These are phyloP conservation scores for Xylariales sp. DNA, from an alignment of 2,329 filamentous ascomycete species.

Conservation along the genomic window DNA sequence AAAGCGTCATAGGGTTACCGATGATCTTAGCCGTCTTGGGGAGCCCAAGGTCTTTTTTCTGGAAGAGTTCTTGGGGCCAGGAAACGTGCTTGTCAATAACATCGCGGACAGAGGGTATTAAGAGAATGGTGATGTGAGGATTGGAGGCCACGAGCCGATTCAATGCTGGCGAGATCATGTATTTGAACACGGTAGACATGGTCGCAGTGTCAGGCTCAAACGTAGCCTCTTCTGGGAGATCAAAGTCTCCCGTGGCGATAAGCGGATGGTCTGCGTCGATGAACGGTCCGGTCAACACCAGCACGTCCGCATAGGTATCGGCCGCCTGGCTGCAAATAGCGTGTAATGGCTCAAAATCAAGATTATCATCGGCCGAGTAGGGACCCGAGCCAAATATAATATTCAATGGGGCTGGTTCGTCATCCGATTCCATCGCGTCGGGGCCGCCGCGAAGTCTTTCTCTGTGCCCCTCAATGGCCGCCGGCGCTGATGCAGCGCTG, in stretches of 20 bases:
- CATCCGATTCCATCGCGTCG: conserved; percentile 71
- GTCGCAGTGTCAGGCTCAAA: conserved; percentile 81
- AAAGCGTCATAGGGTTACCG: conserved; percentile 90
- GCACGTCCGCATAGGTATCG: conserved; percentile 77
- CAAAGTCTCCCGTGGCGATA: conserved; percentile 82
- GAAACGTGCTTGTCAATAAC: conserved; percentile 76
- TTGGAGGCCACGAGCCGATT: conserved; percentile 76
- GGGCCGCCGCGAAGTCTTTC: conserved; percentile 74
- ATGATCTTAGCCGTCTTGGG: conserved; percentile 79
- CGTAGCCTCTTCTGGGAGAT: conserved; percentile 73
- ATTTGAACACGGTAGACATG: conserved; percentile 83
- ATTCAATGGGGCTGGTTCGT: conserved; percentile 74
- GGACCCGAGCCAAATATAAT: conserved; percentile 85
- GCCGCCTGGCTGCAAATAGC: conserved; percentile 82
- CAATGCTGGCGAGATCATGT: conserved; percentile 80
- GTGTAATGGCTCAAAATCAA: conserved; percentile 88
- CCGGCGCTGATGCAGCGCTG: conserved; percentile 75
- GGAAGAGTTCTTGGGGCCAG: conserved; percentile 70
- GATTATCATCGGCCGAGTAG: conserved; percentile 91
- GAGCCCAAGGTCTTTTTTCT: conserved; percentile 78
- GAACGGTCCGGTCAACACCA: conserved; percentile 88
- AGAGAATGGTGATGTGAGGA: conserved; percentile 81
- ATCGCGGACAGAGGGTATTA: conserved; percentile 81
- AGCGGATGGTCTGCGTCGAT: conserved; percentile 92
- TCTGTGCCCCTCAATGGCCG: conserved; percentile 74